Base-by-base conservation (phyloP, 192 early-diverging fungal species). In the Mortierella hygrophila region DNA sequence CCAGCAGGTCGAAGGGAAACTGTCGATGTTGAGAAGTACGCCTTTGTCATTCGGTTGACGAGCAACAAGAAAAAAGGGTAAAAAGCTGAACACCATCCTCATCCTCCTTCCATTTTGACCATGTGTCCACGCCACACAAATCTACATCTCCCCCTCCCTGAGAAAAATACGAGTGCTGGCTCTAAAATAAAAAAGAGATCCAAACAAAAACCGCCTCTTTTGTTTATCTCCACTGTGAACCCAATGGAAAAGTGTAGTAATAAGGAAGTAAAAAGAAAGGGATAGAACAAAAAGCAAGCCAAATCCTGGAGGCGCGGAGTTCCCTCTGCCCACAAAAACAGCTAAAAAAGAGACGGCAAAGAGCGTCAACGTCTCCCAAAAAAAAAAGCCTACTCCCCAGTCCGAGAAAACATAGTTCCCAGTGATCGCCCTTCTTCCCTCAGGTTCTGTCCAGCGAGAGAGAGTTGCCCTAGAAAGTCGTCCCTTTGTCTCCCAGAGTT, bases 181-280 rank as follows among this genome's bases (percentile, higher is more conserved):
- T 60, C 23, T n/a, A 32, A 65, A 65, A 32, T 13, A 65, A n/a
- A 60, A 11, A 46, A 13, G 8, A 60, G 55, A 60, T 75, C 74
- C 26, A 46, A 63, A 29, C 40, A 46, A 46, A 46, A 46, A 40
- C 38, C 38, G 3, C 5, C 18, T 52, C 49, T 3, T 6, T 4
- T 52, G 47, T 49, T 49, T 49, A 49, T 49, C 47, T 13, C 47
- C 2, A 1, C 47, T 52, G 44, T 46, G 49, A 52, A 52, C 18
- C 3, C 15, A 52, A 52, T 0, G 4, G 18, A 21, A 49, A 6
- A 18, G 6, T 26, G 71, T 26, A 2, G 21, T 29, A 32, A 55
- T 18, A 35, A 26, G 49, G 49, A 75, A 75, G 29, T 75, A 40
- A 76, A 63, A 44, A 63, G 55, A 76, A 63, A 68, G 20, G 60